Percentiles rank a stretch among this genome's conserved stretches.
phyloP scores from a whole-genome alignment of 768 basidiomycete species.

The Boletellus ananas region DNA sequence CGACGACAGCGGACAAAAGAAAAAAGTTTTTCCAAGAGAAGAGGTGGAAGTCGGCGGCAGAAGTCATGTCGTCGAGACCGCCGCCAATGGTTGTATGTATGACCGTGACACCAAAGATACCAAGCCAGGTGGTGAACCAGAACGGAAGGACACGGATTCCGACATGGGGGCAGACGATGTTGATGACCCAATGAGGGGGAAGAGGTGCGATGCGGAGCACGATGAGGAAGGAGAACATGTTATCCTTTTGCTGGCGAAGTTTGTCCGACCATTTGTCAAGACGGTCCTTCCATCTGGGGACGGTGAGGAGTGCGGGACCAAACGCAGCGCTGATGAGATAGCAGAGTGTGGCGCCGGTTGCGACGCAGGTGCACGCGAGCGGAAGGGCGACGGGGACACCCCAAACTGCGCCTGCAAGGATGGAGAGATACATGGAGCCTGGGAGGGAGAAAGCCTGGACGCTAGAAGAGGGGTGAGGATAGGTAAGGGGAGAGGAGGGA shows the following conservation, averaged over 20 bases:
- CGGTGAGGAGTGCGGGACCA: slow-evolving; percentile 84
- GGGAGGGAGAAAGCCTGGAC: slow-evolving; percentile 95
- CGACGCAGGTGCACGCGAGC: slow-evolving; percentile 89
- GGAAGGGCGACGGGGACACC: slow-evolving; percentile 83
- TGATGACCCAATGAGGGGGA: slow-evolving; percentile 96
- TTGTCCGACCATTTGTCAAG: slow-evolving; percentile 81
- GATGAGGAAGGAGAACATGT: slow-evolving; percentile 89
- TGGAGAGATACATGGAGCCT: slow-evolving; percentile 97
- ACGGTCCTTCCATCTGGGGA: slow-evolving; percentile 79
- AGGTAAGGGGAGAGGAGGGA: background rate
- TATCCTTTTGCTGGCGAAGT: slow-evolving; percentile 74
- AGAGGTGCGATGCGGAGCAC: slow-evolving; percentile 92
- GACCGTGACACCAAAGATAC: slow-evolving; percentile 85
- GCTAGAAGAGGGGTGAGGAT: slow-evolving; percentile 40
- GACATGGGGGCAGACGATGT: slow-evolving; percentile 88
- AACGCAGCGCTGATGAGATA: slow-evolving; percentile 90
- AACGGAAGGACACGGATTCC: slow-evolving; percentile 83
- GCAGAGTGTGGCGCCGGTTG: slow-evolving; percentile 86
- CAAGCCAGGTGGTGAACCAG: slow-evolving; percentile 87
- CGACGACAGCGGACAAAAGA: slow-evolving; percentile 75
- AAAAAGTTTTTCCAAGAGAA: slow-evolving; percentile 91
- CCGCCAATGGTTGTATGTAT: slow-evolving; percentile 96
- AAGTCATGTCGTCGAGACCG: slow-evolving; percentile 93
- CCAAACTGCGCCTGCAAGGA: slow-evolving; percentile 94
- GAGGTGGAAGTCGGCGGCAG: slow-evolving; percentile 87